Evolutionary conservation across 129 eudicot genomes (phyloP).

Genomic region (Saposhnikovia divaricata): DNA sequence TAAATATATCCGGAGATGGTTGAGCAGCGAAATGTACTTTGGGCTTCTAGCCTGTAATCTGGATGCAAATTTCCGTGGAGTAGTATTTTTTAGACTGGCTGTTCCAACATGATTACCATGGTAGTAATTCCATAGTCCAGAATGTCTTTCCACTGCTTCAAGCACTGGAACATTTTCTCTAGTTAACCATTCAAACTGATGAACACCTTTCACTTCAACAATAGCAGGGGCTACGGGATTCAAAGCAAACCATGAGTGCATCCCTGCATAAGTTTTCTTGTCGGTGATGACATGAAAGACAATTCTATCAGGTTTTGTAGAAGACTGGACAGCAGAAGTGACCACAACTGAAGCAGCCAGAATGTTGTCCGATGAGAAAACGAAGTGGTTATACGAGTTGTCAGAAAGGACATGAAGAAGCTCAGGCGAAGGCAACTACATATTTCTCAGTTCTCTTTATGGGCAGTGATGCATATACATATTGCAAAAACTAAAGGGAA

Average conservation of each 20-base stretch:
- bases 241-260: slow-evolving; percentile 99
- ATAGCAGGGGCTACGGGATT: slow-evolving; percentile 81
- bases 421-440: slow-evolving; percentile 93
- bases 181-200: slow-evolving; percentile 99
- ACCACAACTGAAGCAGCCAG: slow-evolving; percentile 98
- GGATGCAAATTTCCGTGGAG: slow-evolving; percentile 84
- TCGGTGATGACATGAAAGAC: slow-evolving; percentile 96
- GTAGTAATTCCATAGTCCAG: slow-evolving; percentile 62
- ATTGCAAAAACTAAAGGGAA: no score
- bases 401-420: slow-evolving; percentile 90
- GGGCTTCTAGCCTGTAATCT: slow-evolving; percentile 96
- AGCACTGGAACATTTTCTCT: slow-evolving; percentile 97
- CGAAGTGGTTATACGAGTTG: slow-evolving; percentile 79
- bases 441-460: no score
- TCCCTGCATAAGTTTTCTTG: slow-evolving; percentile 97
- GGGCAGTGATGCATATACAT: no score
- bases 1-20: slow-evolving; percentile 97
- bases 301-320: slow-evolving; percentile 59
- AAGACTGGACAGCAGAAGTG: slow-evolving; percentile 75
- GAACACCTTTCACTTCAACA: slow-evolving; percentile 96
- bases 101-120: slow-evolving; percentile 83
- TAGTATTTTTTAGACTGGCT: slow-evolving; percentile 63
- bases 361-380: slow-evolving; percentile 80
- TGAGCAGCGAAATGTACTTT: slow-evolving; percentile 88
- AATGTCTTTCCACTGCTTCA: slow-evolving; percentile 90